Conservation (phyloP, 495 filamentous ascomycete genomes). For the Glonium stellatum region DNA sequence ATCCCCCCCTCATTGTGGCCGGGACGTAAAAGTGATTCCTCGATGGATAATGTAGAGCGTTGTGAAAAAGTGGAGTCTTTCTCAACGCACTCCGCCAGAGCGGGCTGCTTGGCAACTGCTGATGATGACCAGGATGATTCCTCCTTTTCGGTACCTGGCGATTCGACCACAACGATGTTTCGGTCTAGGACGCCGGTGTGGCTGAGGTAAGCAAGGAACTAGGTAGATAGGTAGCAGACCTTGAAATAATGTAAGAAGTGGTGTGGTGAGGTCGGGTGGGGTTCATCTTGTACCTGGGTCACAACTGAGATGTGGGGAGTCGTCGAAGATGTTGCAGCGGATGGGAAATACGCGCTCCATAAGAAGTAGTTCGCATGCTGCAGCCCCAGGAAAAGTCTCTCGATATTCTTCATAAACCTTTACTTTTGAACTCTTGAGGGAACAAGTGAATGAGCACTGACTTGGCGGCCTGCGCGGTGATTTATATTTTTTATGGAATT, state of each 20-base stretch:
- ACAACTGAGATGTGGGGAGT: conserved; percentile 10
- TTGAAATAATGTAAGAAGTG: too few species aligned
- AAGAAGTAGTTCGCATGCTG: neutral
- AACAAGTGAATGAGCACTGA: too few species aligned
- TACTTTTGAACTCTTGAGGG: too few species aligned
- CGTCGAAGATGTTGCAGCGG: conserved; percentile 15
- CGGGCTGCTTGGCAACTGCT: neutral
- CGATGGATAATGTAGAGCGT: neutral
- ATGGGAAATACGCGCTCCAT: conserved; percentile 20
- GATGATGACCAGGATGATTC: neutral
- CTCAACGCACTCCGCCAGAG: neutral
- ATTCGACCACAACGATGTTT: neutral
- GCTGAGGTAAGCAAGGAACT: neutral
- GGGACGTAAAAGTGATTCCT: neutral
- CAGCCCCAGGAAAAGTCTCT: neutral
- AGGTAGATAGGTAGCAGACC: too few species aligned
- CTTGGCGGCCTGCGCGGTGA: too few species aligned
- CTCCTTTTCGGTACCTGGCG: neutral
- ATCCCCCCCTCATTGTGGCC: neutral
- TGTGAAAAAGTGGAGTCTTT: too few species aligned
- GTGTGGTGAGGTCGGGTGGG: too few species aligned
- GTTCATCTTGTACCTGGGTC: neutral
- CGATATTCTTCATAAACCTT: neutral
- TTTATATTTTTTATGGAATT: too few species aligned
- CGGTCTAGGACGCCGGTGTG: neutral